phyloP scores from a whole-genome alignment of 2,329 filamentous ascomycete genomes.

The Sclerotinia subarctica region DNA sequence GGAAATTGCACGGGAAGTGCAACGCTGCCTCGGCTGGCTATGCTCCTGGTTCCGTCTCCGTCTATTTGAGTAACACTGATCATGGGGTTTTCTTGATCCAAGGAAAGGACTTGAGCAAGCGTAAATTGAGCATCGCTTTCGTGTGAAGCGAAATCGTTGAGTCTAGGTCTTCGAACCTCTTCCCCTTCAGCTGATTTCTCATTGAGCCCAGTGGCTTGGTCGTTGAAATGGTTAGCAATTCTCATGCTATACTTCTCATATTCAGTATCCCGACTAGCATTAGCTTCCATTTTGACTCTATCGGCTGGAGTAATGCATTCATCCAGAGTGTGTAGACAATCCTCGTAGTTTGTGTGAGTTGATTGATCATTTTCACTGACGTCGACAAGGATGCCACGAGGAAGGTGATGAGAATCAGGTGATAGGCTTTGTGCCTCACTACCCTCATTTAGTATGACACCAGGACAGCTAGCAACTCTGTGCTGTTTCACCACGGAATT shows the following conservation, averaged over 20 bases:
- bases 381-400: not conserved
- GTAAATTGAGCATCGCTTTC: conserved; percentile 3
- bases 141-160: not conserved
- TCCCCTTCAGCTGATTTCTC: not conserved
- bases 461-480: conserved; percentile 15
- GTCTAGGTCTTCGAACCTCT: not conserved
- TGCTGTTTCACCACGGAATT: conserved; percentile 4
- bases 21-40: not conserved
- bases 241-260: not conserved
- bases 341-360: conserved; percentile 8
- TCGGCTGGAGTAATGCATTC: conserved; percentile 14
- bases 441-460: not conserved
- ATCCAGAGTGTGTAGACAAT: conserved; percentile 12
- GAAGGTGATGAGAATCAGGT: conserved; percentile 1
- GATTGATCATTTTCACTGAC: conserved; percentile 3
- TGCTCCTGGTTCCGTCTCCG: conserved; percentile 10
- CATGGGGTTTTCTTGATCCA: not conserved
- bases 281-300: conserved; percentile 7
- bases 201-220: not conserved
- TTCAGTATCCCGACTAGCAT: not conserved
- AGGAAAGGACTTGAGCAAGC: not conserved
- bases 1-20: not conserved
- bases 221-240: not conserved
- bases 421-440: not conserved
- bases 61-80: not conserved